Evolutionary conservation across 2,329 filamentous ascomycete genomes (phyloP).

Genomic region (Sclerotinia subarctica): DNA sequence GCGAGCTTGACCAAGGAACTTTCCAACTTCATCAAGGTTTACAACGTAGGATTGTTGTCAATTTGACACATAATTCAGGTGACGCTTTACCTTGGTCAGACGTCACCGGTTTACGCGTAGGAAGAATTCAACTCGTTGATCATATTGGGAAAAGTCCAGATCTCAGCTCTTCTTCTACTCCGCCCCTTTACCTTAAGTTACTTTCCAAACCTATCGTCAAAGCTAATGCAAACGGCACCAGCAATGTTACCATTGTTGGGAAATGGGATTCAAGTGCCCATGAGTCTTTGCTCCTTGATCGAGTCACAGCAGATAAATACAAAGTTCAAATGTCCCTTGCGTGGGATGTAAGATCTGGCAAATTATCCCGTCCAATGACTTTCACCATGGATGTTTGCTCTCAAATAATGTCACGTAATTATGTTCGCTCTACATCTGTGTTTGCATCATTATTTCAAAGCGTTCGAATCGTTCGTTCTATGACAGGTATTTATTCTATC

Average conservation of each 20-base stretch:
- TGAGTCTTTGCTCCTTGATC: slow-evolving; percentile 86
- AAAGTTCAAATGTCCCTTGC: slow-evolving; percentile 81
- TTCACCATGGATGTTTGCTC: slow-evolving; percentile 79
- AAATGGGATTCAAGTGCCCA: slow-evolving; percentile 98
- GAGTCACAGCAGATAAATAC: slow-evolving; percentile 88
- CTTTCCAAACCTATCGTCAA: slow-evolving; percentile 75
- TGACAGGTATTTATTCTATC: slow-evolving; percentile 81
- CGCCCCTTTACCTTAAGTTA: slow-evolving; percentile 74
- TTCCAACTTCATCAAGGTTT: slow-evolving; percentile 95
- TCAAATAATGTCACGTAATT: slow-evolving; percentile 79
- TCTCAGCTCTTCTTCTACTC: slow-evolving; percentile 61
- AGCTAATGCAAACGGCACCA: slow-evolving; percentile 85
- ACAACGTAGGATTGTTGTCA: slow-evolving; percentile 82
- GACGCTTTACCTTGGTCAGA: slow-evolving; percentile 87
- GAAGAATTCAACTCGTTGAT: slow-evolving; percentile 79
- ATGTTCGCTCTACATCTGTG: slow-evolving; percentile 81
- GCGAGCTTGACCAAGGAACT: slow-evolving; percentile 78
- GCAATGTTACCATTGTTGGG: slow-evolving; percentile 78
- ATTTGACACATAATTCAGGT: slow-evolving; percentile 86
- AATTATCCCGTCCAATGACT: slow-evolving; percentile 81
- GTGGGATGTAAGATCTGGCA: slow-evolving; percentile 82
- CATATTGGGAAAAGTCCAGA: slow-evolving; percentile 81
- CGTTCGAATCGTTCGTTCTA: slow-evolving; percentile 81
- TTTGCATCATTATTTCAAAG: slow-evolving; percentile 85
- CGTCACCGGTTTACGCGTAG: slow-evolving; percentile 71